phyloP scores from a whole-genome alignment of 257 asterid genomes.

The Handroanthus guayacan region DNA sequence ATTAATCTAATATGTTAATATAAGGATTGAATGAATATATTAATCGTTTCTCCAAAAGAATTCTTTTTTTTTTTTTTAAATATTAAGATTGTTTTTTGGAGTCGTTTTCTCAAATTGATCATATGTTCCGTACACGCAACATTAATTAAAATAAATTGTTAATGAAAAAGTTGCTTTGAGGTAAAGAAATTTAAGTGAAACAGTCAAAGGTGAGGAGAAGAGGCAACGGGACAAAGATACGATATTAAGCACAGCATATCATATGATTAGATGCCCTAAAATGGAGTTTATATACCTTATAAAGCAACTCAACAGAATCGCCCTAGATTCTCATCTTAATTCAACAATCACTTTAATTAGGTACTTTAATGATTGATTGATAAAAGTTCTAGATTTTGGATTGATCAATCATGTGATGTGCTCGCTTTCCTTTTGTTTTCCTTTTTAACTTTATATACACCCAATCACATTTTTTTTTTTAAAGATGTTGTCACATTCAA shows the following conservation, averaged over 20 bases:
- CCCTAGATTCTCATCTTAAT: conserved; percentile 18
- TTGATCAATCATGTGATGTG: conserved; percentile 23
- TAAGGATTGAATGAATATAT: background rate
- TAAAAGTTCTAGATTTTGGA: conserved; percentile 8
- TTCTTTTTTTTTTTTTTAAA: background rate
- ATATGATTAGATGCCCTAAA: conserved; percentile 3
- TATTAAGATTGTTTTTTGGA: too few species aligned
- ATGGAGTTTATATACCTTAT: conserved; percentile 18
- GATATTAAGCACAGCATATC: conserved; percentile 15
- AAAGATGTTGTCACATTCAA: too few species aligned
- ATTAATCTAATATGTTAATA: too few species aligned
- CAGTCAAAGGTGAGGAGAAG: background rate
- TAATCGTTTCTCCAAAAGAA: background rate
- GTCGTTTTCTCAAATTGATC: too few species aligned
- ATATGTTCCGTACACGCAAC: background rate
- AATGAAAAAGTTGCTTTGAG: background rate
- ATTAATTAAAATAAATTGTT: background rate
- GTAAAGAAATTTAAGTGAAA: background rate
- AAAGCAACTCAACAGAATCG: conserved; percentile 13
- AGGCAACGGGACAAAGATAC: conserved; percentile 34
- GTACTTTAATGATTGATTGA: conserved; percentile 5
- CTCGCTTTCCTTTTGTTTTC: background rate
- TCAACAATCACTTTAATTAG: background rate
- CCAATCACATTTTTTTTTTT: too few species aligned
- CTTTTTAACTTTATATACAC: background rate